phyloP scores from a whole-genome alignment of 2,329 filamentous ascomycete species.

The Penicillium sp. region DNA sequence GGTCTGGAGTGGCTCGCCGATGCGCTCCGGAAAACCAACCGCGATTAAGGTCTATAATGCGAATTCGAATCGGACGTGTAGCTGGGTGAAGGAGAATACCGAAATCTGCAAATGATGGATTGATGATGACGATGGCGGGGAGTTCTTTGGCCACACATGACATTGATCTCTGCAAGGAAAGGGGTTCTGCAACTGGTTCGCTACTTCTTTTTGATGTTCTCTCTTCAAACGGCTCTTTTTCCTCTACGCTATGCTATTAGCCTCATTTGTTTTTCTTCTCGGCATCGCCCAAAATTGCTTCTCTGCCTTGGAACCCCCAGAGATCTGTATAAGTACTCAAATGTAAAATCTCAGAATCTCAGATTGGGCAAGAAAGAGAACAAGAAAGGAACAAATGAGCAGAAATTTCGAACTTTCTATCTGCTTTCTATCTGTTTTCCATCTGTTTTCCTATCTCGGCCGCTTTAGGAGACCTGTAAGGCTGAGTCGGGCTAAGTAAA shows the following conservation, averaged over 20 bases:
- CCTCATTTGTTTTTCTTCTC: constrained; percentile 37
- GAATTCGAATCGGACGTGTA: constrained; percentile 28
- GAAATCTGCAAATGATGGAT: constrained; percentile 38
- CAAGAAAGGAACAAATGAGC: constrained; percentile 4
- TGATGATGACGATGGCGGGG: constrained; percentile 33
- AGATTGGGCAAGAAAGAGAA: constrained; percentile 3
- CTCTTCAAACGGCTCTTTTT: constrained; percentile 37
- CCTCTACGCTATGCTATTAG: constrained; percentile 43
- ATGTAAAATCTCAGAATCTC: constrained; percentile 9
- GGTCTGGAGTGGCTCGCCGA: constrained; percentile 91
- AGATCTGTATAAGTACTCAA: constrained; percentile 13
- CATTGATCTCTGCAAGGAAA: constrained; percentile 21
- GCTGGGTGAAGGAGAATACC: constrained; percentile 28
- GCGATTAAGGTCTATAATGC: constrained; percentile 44
- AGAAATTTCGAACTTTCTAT: constrained; percentile 2
- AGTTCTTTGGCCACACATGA: constrained; percentile 33
- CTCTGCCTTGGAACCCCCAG: constrained; percentile 18
- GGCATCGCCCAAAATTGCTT: constrained; percentile 27
- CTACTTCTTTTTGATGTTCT: constrained; percentile 22
- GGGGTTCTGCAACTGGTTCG: constrained; percentile 31
- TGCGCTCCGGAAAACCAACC: constrained; percentile 70
- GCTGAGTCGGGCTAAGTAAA: neutral
- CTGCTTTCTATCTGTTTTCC: neutral
- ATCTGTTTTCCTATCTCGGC: constrained; percentile 5
- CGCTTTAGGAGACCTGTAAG: neutral